A percentile compares a stretch with the other conserved stretches of the same genome.
Evolutionary conservation across 2,329 filamentous ascomycete species (phyloP).

Genomic region (Davidsoniella neocaledoniae): DNA sequence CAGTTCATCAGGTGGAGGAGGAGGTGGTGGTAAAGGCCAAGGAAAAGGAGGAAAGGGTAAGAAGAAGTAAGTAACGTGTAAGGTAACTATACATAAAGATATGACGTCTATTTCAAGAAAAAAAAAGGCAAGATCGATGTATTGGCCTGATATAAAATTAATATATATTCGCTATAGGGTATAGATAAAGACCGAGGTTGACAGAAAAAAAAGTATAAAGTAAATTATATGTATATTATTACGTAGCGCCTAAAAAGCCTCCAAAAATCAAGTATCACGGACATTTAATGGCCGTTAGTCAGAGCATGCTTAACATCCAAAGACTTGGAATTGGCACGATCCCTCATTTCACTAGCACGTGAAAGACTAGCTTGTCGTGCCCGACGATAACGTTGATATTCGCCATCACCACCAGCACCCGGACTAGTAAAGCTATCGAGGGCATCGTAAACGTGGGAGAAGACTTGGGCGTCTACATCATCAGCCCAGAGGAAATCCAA

Average conservation of each 20-base stretch:
- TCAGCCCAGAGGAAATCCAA: conserved; percentile 90
- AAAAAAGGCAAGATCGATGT: no score
- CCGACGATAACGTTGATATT: conserved; percentile 40
- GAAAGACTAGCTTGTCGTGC: conserved; percentile 33
- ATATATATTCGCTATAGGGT: no score
- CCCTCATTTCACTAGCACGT: conserved; percentile 6
- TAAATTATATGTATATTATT: no score
- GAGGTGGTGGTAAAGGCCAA: conserved; percentile 17
- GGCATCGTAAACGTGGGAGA: conserved; percentile 81
- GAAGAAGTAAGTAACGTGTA: conserved; percentile 19
- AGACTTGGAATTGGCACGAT: background rate
- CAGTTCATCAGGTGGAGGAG: conserved; percentile 24
- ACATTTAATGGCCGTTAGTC: background rate
- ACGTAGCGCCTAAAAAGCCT: no score
- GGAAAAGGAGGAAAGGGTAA: conserved; percentile 25
- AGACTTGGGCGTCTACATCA: conserved; percentile 70
- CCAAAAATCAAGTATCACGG: no score
- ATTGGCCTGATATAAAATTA: no score
- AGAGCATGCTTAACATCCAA: background rate
- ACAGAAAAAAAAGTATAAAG: no score
- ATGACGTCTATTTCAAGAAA: no score
- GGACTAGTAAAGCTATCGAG: conserved; percentile 52
- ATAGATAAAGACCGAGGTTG: no score
- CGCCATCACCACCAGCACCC: conserved; percentile 36
- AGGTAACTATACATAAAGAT: no score